Base-by-base conservation (phyloP, 2,329 filamentous ascomycete genomes). In the Pyrenophora graminea region DNA sequence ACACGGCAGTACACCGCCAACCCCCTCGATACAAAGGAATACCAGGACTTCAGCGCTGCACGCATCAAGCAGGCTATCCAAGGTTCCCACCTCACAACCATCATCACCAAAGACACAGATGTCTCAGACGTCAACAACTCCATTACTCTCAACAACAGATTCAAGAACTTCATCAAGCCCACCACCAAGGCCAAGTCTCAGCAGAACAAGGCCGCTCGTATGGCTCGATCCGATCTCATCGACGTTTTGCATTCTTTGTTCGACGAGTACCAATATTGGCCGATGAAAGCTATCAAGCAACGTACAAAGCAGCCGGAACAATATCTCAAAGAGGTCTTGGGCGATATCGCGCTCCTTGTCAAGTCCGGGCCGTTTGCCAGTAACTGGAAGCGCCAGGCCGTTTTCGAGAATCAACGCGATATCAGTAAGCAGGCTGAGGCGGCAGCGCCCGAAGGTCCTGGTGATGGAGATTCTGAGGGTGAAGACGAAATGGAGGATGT, bases 211-310 rank as follows among this genome's bases (percentile, higher is more conserved):
- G 88, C 90, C 23, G 89, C 90, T 30, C 92, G 94, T 76, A 92
- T 97, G 76, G 87, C 91, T 38, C 86, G 92, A 73, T 88, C 91
- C 79, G 88, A 94, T 66, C 85, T 99, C 56, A 77, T 96, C 75
- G 92, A 97, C 76, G 82, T 85, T 58, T 86, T 99, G 55, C 91
- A 93, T 78, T 77, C 82, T 41, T 88, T 87, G 69, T 99, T 97
- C 84, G 84, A 87, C 49, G 80, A 88, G 66, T 96, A 89, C 80
- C 86, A 87, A 64, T 97, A 94, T 75, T 99, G 93, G 92, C 86
- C 89, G n/a, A 89, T 97, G 80, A 92, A 90, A 68, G 85, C 88
- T 4, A 83, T 99, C 62, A 90, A 91, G 58, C 81, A 85, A 43
- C 79, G 82, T 54, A 83, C 95, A 33, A 84, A 87, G 53, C 94